Conservation (phyloP, 2,329 filamentous ascomycete genomes). For the Fusarium sp. region DNA sequence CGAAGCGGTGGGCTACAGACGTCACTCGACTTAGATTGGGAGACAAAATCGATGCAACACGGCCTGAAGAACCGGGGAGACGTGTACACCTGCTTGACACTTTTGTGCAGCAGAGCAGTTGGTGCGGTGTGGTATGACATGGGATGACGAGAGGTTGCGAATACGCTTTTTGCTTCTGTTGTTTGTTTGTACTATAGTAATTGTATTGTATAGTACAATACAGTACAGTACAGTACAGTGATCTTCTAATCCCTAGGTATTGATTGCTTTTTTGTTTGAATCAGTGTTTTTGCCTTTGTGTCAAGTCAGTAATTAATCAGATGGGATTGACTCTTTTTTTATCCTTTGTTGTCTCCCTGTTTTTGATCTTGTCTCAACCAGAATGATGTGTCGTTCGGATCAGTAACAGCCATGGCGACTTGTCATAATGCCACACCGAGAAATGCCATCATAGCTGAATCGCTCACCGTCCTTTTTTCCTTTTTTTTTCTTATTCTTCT, state of each 20-base stretch:
- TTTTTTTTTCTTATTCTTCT: not conserved
- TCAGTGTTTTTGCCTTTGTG: slow-evolving; percentile 21
- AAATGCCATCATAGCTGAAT: slow-evolving; percentile 28
- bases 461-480: slow-evolving; percentile 30
- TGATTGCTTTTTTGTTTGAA: slow-evolving; percentile 33
- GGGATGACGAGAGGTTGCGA: slow-evolving; percentile 35
- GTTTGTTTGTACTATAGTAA: not conserved
- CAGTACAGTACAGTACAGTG: not conserved
- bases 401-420: slow-evolving; percentile 17
- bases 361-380: slow-evolving; percentile 28
- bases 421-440: slow-evolving; percentile 35
- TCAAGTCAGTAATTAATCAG: not conserved
- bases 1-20: slow-evolving; percentile 31
- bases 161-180: slow-evolving; percentile 12
- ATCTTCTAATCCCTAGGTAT: not conserved
- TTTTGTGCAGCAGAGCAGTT: slow-evolving; percentile 34
- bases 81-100: slow-evolving; percentile 31
- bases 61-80: slow-evolving; percentile 29
- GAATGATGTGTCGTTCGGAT: slow-evolving; percentile 30
- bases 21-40: slow-evolving; percentile 23
- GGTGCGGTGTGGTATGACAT: slow-evolving; percentile 39
- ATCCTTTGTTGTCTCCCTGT: slow-evolving; percentile 17
- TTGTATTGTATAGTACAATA: not conserved
- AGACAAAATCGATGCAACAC: slow-evolving; percentile 24
- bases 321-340: not conserved